phyloP scores from a whole-genome alignment of 202 grass and related monocot species.

The Miscanthus sacchariflorus region DNA sequence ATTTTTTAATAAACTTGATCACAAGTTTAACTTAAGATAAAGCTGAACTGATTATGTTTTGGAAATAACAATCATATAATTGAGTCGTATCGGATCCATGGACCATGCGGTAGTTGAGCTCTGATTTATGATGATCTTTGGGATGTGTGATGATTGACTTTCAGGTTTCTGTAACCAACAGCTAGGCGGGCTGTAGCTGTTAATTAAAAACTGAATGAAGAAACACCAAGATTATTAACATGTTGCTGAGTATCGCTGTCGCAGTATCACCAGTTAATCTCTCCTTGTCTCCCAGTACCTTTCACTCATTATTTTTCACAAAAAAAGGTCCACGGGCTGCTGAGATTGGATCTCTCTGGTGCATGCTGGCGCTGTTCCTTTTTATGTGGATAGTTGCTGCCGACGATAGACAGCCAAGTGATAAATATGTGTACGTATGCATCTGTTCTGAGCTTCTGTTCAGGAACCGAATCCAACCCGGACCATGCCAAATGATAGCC shows the following conservation, averaged over 20 bases:
- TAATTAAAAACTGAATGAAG: neutral
- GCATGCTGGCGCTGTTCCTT: neutral
- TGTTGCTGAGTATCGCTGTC: neutral
- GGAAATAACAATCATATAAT: neutral
- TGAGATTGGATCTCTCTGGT: neutral
- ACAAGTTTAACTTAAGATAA: no score
- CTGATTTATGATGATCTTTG: neutral
- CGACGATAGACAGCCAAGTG: neutral
- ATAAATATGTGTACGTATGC: no score
- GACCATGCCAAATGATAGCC: neutral
- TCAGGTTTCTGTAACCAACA: no score
- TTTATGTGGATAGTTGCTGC: conserved; percentile 13
- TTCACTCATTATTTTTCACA: neutral
- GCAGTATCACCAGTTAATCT: neutral
- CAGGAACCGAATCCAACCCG: neutral
- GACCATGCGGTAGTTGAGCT: neutral
- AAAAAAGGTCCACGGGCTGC: neutral
- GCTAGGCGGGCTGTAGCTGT: neutral
- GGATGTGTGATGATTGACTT: neutral
- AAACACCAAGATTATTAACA: neutral
- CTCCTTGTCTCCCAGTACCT: neutral
- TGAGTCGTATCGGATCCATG: neutral
- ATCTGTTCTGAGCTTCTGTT: neutral
- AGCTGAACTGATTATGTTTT: no score
- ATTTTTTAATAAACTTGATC: no score